Evolutionary conservation across 2,329 filamentous ascomycete genomes (phyloP).

Genomic region (Coniochaeta sp.): DNA sequence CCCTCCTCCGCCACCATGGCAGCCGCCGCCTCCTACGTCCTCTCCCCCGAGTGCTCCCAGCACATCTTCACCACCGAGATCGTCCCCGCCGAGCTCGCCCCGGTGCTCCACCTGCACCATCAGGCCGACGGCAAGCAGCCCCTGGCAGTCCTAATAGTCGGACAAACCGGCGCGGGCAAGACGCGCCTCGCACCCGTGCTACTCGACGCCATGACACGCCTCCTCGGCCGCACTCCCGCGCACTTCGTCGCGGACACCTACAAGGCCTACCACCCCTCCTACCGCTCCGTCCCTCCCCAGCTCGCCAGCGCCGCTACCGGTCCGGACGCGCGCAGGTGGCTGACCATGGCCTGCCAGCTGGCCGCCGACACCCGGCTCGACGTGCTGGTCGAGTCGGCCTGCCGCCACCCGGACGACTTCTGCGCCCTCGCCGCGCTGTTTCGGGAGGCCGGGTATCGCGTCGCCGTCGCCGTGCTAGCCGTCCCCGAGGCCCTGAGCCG

Average conservation of each 20-base stretch:
- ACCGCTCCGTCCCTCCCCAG: slow-evolving; percentile 20
- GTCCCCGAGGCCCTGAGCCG: slow-evolving; percentile 33
- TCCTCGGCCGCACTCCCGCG: slow-evolving; percentile 11
- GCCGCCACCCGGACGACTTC: slow-evolving; percentile 35
- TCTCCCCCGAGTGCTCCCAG: not conserved
- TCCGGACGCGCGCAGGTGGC: slow-evolving; percentile 35
- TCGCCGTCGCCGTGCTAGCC: slow-evolving; percentile 33
- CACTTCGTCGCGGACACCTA: slow-evolving; percentile 43
- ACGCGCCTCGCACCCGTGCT: slow-evolving; percentile 33
- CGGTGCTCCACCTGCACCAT: slow-evolving; percentile 5
- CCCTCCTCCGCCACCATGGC: not conserved
- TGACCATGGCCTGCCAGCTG: slow-evolving; percentile 27
- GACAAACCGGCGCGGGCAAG: slow-evolving; percentile 43
- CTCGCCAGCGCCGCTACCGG: slow-evolving; percentile 31
- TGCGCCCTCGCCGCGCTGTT: slow-evolving; percentile 26
- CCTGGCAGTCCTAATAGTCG: slow-evolving; percentile 34
- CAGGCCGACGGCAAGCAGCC: slow-evolving; percentile 14
- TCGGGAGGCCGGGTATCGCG: slow-evolving; percentile 23
- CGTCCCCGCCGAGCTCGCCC: slow-evolving; percentile 23
- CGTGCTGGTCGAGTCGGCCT: slow-evolving; percentile 37
- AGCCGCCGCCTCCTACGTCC: not conserved
- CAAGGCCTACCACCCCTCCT: slow-evolving; percentile 39
- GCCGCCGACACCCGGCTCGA: slow-evolving; percentile 23
- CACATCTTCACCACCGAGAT: slow-evolving; percentile 14
- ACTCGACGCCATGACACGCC: slow-evolving; percentile 20